Base-by-base conservation (phyloP, 352 stramenopile species). In the Phytophthora multivora region DNA sequence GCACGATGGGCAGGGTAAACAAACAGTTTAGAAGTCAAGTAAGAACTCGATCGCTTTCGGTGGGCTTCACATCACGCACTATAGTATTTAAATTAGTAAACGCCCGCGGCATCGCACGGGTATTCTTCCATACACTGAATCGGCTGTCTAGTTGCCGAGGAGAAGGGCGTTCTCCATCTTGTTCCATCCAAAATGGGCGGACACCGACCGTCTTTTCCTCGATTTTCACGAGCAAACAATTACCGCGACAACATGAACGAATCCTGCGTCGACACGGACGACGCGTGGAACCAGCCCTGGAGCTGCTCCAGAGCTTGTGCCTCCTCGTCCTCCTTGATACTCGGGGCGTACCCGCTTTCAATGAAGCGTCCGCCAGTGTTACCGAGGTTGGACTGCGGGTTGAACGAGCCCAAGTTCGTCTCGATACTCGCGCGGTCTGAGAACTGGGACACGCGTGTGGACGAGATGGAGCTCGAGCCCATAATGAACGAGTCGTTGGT, bases 391-490 rank as follows among this genome's bases (percentile, higher is more conserved):
- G 58, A 59, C 47, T 73, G 69, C 25, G 74, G 78, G 66, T 91
- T 90, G 55, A 82, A 69, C 52, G 80, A 90, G 12, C 80, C 79
- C 33, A 82, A 86, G 63, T 92, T 90, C 46, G 82, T 87, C 61
- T 92, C 83, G 26, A 92, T 63, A 51, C 83, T 92, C 69, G 89
- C 73, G 57, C 83, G 79, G 51, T 90, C 80, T 30, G 83, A 88
- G 45, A 59, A 57, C 10, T 71, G 57, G 12, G 80, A 90, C 18
- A 58, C 42, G 9, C 78, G 71, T 28, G 77, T 51, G 19, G 79
- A 78, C 60, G 74, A 87, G 33, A 72, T 69, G n/a, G 59, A 71
- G 50, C 57, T 78, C 10, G 79, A 73, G 8, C 83, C 59, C 41
- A 88, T 65, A 13, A 85, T 51, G 41, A 90, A 60, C 56, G 79